A percentile compares a stretch with the other conserved stretches of the same genome.
Evolutionary conservation across 2,329 filamentous ascomycete species (phyloP).

Genomic region (Monosporascus sp.): DNA sequence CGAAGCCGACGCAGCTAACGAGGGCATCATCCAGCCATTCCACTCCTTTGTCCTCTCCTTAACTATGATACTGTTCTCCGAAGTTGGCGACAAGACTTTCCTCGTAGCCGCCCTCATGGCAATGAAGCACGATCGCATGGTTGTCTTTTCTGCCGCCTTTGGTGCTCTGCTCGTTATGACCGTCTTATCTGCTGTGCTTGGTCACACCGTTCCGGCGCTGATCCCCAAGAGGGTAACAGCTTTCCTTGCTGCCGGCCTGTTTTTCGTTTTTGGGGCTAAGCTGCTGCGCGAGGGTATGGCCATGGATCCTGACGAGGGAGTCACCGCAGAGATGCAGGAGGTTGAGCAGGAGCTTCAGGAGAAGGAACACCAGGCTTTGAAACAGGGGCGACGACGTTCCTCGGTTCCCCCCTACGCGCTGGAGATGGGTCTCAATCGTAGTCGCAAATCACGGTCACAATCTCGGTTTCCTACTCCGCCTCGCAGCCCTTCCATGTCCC

Average conservation of each 20-base stretch:
- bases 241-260: conserved; percentile 76
- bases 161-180: conserved; percentile 91
- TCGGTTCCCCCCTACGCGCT: conserved; percentile 70
- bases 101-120: conserved; percentile 96
- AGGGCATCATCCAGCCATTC: conserved; percentile 67
- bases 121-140: conserved; percentile 90
- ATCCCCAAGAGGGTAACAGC: conserved; percentile 89
- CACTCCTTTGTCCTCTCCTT: conserved; percentile 91
- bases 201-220: conserved; percentile 84
- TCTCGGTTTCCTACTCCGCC: conserved; percentile 75
- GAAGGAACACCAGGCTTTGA: conserved; percentile 73
- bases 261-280: conserved; percentile 82
- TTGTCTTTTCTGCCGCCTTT: conserved; percentile 95
- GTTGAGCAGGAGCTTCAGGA: conserved; percentile 91
- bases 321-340: conserved; percentile 96
- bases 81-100: conserved; percentile 98
- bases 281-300: conserved; percentile 80
- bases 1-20: conserved; percentile 37
- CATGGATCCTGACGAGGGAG: conserved; percentile 86
- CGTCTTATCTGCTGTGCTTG: conserved; percentile 83
- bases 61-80: conserved; percentile 95
- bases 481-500: conserved; percentile 73
- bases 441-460: conserved; percentile 65
- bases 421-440: conserved; percentile 67
- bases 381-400: conserved; percentile 59